phyloP scores from a whole-genome alignment of 257 asterid genomes.

The Anisodus tanguticus region DNA sequence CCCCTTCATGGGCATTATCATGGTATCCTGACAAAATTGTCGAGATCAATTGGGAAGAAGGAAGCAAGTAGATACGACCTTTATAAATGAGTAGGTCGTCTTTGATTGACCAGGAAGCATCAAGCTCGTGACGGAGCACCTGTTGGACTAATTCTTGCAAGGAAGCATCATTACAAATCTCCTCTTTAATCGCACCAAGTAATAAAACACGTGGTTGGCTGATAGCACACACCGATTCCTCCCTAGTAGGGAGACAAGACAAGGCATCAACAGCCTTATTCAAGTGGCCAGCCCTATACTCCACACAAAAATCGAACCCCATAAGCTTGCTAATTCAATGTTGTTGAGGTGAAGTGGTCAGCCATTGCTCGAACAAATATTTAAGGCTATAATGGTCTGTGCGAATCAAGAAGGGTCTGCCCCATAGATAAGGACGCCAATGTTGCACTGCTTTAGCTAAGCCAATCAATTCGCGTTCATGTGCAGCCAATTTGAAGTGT shows the following conservation, averaged over 20 bases:
- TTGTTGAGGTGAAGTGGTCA: background rate
- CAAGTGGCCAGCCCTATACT: background rate
- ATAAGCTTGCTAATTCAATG: background rate
- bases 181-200: no score
- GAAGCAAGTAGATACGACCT: background rate
- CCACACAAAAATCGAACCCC: conserved; percentile 10
- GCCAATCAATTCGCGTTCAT: no score
- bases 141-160: background rate
- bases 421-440: no score
- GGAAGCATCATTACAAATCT: background rate
- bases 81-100: background rate
- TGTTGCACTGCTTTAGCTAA: no score
- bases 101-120: background rate
- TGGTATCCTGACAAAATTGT: background rate
- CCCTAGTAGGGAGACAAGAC: background rate
- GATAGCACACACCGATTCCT: background rate
- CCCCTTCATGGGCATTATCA: background rate
- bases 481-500: no score
- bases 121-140: background rate
- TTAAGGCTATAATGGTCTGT: no score
- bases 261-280: conserved; percentile 12
- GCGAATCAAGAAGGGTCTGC: no score
- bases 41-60: background rate
- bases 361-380: background rate
- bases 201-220: background rate